Conservation (phyloP, 73 alveolate species). For the Stentor roeselii region DNA sequence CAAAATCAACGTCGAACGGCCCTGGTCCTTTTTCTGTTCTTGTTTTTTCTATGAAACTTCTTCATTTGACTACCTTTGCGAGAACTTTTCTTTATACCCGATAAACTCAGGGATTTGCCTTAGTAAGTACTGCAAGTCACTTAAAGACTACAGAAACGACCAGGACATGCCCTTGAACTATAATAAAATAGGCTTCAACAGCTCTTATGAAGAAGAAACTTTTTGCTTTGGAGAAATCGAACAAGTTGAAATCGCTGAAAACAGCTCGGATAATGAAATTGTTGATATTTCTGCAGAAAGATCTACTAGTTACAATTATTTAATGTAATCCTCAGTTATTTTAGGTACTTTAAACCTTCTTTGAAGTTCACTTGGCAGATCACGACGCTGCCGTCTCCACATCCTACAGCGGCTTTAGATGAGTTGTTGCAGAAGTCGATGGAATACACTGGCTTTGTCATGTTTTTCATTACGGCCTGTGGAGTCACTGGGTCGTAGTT, state of each 20-base stretch:
- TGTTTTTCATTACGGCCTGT: neutral
- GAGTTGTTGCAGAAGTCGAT: neutral
- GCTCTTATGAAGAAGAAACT: conserved; percentile 22
- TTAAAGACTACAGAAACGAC: neutral
- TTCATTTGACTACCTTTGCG: neutral
- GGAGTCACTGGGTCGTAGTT: neutral
- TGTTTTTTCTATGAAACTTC: neutral
- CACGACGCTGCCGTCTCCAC: conserved; percentile 27
- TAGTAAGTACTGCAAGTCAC: neutral
- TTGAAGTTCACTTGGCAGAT: neutral
- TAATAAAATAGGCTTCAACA: conserved; percentile 15
- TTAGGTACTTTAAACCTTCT: no score
- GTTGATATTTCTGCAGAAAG: neutral
- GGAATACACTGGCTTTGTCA: conserved; percentile 18
- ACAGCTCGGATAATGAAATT: neutral
- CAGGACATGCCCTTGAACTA: neutral
- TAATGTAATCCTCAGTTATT: neutral
- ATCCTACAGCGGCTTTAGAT: conserved; percentile 16
- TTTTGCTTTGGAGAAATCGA: neutral
- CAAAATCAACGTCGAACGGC: neutral
- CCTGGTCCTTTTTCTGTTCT: neutral
- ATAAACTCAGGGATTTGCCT: conserved; percentile 24
- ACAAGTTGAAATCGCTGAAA: conserved; percentile 4
- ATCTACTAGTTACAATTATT: neutral
- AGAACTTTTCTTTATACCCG: neutral